These are phyloP conservation scores for Echium plantagineum DNA, from an alignment of 257 asterid species.

Conservation along the genomic window DNA sequence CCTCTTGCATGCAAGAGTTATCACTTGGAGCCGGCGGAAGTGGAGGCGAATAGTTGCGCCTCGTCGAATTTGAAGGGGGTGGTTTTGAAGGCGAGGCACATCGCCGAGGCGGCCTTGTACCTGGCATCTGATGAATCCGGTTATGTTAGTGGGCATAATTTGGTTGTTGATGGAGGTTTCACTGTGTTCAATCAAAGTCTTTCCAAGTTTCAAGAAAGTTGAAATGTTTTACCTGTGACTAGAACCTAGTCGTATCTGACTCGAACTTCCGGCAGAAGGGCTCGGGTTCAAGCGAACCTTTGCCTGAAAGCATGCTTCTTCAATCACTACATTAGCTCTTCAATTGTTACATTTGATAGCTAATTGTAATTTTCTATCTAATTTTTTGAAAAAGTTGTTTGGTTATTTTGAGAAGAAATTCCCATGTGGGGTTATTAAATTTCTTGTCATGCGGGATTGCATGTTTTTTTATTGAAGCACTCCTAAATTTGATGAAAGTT, in stretches of 20 bases:
- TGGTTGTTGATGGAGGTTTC: constrained; percentile 59
- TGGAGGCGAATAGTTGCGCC: constrained; percentile 20
- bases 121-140: constrained; percentile 61
- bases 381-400: too few species aligned
- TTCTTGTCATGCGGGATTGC: neutral
- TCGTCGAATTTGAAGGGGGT: constrained; percentile 36
- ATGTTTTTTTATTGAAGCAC: neutral
- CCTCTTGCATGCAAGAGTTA: constrained; percentile 33
- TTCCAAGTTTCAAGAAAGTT: constrained; percentile 13
- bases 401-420: too few species aligned
- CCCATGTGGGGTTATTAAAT: neutral
- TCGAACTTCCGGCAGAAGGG: too few species aligned
- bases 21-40: constrained; percentile 15
- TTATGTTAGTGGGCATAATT: constrained; percentile 51
- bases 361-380: too few species aligned
- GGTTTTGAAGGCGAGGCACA: constrained; percentile 28
- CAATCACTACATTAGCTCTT: too few species aligned
- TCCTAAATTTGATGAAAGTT: neutral
- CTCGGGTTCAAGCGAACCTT: too few species aligned
- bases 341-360: too few species aligned
- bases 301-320: too few species aligned
- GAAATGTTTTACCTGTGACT: too few species aligned
- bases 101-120: constrained; percentile 46
- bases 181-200: constrained; percentile 33
- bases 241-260: too few species aligned